Evolutionary conservation across 495 filamentous ascomycete genomes (phyloP).

Genomic region (Lepraria neglecta): DNA sequence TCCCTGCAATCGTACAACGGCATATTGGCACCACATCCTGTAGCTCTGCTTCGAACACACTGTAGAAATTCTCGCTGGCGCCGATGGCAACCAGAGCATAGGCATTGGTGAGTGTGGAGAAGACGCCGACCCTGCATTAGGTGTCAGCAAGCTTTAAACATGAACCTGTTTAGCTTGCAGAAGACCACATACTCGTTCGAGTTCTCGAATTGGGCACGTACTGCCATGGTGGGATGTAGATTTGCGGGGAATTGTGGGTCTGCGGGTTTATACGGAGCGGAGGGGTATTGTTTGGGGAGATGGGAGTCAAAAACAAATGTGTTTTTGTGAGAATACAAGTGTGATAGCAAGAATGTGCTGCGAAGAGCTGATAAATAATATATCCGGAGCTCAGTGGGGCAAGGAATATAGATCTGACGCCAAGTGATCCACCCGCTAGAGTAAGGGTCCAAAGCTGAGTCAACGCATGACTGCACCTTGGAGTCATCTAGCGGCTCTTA

Average conservation of each 20-base stretch:
- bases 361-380: not conserved
- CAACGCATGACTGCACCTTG: not conserved
- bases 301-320: not conserved
- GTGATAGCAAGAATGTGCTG: not conserved
- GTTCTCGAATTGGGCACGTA: slow-evolving; percentile 91
- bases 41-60: slow-evolving; percentile 92
- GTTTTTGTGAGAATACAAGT: not conserved
- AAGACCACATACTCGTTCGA: slow-evolving; percentile 77
- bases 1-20: slow-evolving; percentile 94
- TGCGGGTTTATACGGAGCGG: not conserved
- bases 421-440: not conserved
- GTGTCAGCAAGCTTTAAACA: not conserved
- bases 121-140: slow-evolving; percentile 76
- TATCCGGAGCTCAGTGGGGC: slow-evolving; percentile 5
- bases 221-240: slow-evolving; percentile 53
- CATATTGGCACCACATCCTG: slow-evolving; percentile 97
- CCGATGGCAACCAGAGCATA: slow-evolving; percentile 90
- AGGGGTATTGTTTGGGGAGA: not conserved
- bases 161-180: not conserved
- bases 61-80: slow-evolving; percentile 97
- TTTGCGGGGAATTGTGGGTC: not conserved
- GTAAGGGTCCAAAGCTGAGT: slow-evolving; percentile 3
- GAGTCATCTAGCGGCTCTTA: too few relatives aligned
- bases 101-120: slow-evolving; percentile 90
- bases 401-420: not conserved